Conservation (phyloP, 495 filamentous ascomycete species). For the Aspergillus taichungensis region DNA sequence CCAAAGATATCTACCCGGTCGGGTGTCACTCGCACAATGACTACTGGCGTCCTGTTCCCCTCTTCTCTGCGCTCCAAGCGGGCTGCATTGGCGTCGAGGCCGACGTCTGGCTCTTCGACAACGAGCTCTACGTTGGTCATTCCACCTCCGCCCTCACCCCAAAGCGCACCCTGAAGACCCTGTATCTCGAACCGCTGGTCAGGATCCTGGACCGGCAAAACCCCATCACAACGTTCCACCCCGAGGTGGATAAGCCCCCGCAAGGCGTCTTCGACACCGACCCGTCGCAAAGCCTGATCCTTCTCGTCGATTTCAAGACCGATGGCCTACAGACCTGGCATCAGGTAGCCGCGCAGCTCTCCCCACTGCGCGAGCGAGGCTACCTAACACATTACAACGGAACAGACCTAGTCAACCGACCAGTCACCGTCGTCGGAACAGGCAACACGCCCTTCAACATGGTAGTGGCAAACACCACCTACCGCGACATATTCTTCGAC, state of each 20-base stretch:
- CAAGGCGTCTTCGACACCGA: slow-evolving; percentile 43
- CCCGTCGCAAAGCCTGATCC: slow-evolving; percentile 48
- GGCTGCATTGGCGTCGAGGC: slow-evolving; percentile 71
- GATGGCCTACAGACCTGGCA: slow-evolving; percentile 38
- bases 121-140: slow-evolving; percentile 57
- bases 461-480: slow-evolving; percentile 35
- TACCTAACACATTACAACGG: slow-evolving; percentile 54
- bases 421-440: slow-evolving; percentile 71
- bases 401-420: slow-evolving; percentile 37
- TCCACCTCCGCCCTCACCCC: slow-evolving; percentile 34
- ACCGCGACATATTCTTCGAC: slow-evolving; percentile 57
- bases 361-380: slow-evolving; percentile 55
- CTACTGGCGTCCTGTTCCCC: slow-evolving; percentile 71
- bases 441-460: slow-evolving; percentile 68
- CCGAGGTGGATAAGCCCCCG: slow-evolving; percentile 8
- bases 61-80: slow-evolving; percentile 54
- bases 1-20: slow-evolving; percentile 59
- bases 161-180: slow-evolving; percentile 40
- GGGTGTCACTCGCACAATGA: slow-evolving; percentile 78
- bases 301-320: slow-evolving; percentile 69
- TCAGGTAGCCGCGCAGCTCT: slow-evolving; percentile 49
- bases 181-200: slow-evolving; percentile 50
- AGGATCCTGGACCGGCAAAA: slow-evolving; percentile 45
- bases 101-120: slow-evolving; percentile 74
- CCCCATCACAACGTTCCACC: slow-evolving; percentile 26